A percentile compares a stretch with the other conserved stretches of the same genome.
Conservation (phyloP, 768 basidiomycete species). For the Chalciporus chontae region DNA sequence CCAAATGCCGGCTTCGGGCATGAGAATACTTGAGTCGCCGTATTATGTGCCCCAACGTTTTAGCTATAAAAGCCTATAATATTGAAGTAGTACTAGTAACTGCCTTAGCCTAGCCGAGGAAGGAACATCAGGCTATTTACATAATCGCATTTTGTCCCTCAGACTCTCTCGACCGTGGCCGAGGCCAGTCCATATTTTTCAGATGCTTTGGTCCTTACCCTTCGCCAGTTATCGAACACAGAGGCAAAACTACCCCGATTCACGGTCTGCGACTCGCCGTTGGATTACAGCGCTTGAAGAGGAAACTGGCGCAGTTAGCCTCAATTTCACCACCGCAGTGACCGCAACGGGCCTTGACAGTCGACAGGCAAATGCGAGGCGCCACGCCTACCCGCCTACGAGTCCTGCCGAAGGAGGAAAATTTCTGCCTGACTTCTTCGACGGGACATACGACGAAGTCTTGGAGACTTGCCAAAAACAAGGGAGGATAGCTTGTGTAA, state of each 20-base stretch:
- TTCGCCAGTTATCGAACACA: conserved; percentile 42
- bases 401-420: conserved; percentile 36
- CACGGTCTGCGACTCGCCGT: conserved; percentile 59
- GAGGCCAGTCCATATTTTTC: not conserved
- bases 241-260: conserved; percentile 34
- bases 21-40: too few relatives aligned
- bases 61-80: too few relatives aligned
- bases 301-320: conserved; percentile 72
- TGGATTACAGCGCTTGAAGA: conserved; percentile 84
- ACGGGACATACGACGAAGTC: conserved; percentile 80
- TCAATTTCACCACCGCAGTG: conserved; percentile 39
- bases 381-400: conserved; percentile 26
- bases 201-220: not conserved
- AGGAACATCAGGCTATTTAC: too few relatives aligned
- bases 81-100: too few relatives aligned
- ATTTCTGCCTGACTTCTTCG: conserved; percentile 75
- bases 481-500: conserved; percentile 68
- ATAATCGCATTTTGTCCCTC: too few relatives aligned
- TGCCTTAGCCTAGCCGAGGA: too few relatives aligned
- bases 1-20: too few relatives aligned
- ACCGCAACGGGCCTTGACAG: conserved; percentile 38
- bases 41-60: too few relatives aligned
- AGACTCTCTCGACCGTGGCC: too few relatives aligned
- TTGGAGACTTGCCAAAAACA: conserved; percentile 69
- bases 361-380: conserved; percentile 44